Evolutionary conservation across 2,329 filamentous ascomycete species (phyloP), one percentile per base, ranked within the genome.

Genomic region (Beauveria sp.): DNA sequence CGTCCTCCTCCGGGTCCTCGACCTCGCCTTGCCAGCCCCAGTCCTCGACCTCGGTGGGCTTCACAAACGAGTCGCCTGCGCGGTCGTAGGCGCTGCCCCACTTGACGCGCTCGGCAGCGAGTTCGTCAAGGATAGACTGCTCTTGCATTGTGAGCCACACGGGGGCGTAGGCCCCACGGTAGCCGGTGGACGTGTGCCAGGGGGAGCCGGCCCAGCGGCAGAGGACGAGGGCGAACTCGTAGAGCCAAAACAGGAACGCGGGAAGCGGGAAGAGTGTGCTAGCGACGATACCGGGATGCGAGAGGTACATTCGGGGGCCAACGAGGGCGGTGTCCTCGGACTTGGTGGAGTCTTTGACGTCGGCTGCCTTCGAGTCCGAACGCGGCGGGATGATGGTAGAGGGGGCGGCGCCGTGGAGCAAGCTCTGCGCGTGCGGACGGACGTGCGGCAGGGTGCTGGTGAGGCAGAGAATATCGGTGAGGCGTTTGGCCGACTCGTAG

Each of bases 401-500:
- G 2, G 5, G 2, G 37, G 71, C 66, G 12, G 70, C 63, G 3
- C 77, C 74, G 61, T 6, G 34, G 34, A 89, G 80, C 71, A 85
- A 93, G 0, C 76, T 71, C 5, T 76, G 71, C 3, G 86, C 80
- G 70, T 80, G 82, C 0, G 83, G 79, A 3, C 77, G 74, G 1
- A 86, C 83, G 16, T 85, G 80, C 1, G 90, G 86, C 1, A 93
- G 79, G 24, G 84, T 78, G 12, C 84, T 83, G 0, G 91, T 92
- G 26, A 97, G 77, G n/a, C 84, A 82, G 63, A 97, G 77, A 18
- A 96, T 68, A 71, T 99, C 94, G 1, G 90, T 96, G 22, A 97
- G 78, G 24, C 92, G 86, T 76, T 99, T 97, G 61, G 86, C 87
- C 63, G 86, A 87, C 74, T 97, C 92, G 76, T 99, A 99, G 1